These are phyloP conservation scores for Carpinus viminea DNA, from an alignment of 306 rosid species.

Conservation along the genomic window DNA sequence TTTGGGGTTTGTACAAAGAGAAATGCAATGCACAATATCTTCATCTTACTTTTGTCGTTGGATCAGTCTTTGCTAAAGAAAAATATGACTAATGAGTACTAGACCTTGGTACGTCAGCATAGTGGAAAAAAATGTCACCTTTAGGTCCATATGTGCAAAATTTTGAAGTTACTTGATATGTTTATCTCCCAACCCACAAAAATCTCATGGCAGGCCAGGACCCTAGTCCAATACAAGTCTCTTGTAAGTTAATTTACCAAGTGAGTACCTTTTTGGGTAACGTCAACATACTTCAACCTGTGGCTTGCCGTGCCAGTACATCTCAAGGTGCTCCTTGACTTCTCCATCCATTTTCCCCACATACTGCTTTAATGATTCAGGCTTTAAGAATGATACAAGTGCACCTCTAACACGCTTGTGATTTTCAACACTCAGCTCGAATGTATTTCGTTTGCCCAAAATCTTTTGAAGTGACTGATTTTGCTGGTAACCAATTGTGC, in stretches of 20 bases:
- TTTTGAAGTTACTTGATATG: too few species aligned
- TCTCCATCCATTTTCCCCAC: slow-evolving; percentile 50
- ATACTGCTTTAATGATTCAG: slow-evolving; percentile 44
- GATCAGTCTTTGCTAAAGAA: too few species aligned
- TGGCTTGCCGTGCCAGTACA: slow-evolving; percentile 44
- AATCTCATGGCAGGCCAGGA: too few species aligned
- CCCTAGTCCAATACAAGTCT: too few species aligned
- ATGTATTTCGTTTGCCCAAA: slow-evolving; percentile 34
- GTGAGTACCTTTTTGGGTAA: background rate
- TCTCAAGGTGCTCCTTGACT: slow-evolving; percentile 38
- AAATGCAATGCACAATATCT: too few species aligned
- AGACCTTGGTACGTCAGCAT: too few species aligned
- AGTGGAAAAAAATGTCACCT: too few species aligned
- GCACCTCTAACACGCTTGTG: slow-evolving; percentile 47
- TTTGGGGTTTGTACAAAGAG: too few species aligned
- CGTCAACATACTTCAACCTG: slow-evolving; percentile 31
- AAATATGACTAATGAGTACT: too few species aligned
- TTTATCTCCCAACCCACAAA: too few species aligned
- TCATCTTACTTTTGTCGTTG: too few species aligned
- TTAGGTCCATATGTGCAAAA: too few species aligned
- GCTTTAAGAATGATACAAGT: slow-evolving; percentile 48
- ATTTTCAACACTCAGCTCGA: slow-evolving; percentile 32
- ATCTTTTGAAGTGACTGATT: slow-evolving; percentile 38
- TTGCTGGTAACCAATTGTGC: slow-evolving; percentile 43
- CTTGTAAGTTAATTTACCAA: background rate